Evolutionary conservation across 2,329 filamentous ascomycete species (phyloP).

Genomic region (Cyphellophora attinorum): DNA sequence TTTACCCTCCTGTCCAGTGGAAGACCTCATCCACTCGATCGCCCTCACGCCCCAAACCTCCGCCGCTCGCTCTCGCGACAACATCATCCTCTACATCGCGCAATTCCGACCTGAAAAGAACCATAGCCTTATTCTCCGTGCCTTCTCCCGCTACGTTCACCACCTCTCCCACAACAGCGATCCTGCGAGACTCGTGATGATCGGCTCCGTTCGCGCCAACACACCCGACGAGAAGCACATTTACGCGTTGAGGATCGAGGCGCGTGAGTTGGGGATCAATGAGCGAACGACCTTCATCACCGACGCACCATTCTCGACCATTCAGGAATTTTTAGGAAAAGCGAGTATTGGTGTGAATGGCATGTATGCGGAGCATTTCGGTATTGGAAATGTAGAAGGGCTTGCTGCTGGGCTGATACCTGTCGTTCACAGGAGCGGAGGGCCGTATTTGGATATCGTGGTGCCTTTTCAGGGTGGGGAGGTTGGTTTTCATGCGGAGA

Average conservation of each 20-base stretch:
- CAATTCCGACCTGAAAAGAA: slow-evolving; percentile 98
- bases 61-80: slow-evolving; percentile 53
- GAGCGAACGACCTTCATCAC: slow-evolving; percentile 79
- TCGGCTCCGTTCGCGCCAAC: slow-evolving; percentile 79
- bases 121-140: slow-evolving; percentile 73
- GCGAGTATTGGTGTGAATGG: slow-evolving; percentile 85
- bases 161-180: slow-evolving; percentile 30
- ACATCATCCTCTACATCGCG: slow-evolving; percentile 79
- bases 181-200: slow-evolving; percentile 62
- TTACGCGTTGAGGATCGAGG: slow-evolving; percentile 77
- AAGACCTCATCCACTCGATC: slow-evolving; percentile 68
- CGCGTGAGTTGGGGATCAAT: slow-evolving; percentile 76
- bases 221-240: slow-evolving; percentile 49
- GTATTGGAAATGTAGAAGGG: slow-evolving; percentile 96
- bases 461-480: slow-evolving; percentile 66
- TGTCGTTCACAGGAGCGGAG: slow-evolving; percentile 87
- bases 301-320: slow-evolving; percentile 80
- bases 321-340: slow-evolving; percentile 66
- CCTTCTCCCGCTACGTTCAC: slow-evolving; percentile 69
- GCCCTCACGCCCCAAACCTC: slow-evolving; percentile 49
- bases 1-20: slow-evolving; percentile 92
- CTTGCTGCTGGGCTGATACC: slow-evolving; percentile 88
- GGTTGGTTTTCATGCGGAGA: slow-evolving; percentile 81
- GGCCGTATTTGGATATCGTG: slow-evolving; percentile 89
- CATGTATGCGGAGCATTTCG: slow-evolving; percentile 99